Evolutionary conservation across 192 early-diverging fungal genomes (phyloP).

Genomic region (Coemansia sp.): DNA sequence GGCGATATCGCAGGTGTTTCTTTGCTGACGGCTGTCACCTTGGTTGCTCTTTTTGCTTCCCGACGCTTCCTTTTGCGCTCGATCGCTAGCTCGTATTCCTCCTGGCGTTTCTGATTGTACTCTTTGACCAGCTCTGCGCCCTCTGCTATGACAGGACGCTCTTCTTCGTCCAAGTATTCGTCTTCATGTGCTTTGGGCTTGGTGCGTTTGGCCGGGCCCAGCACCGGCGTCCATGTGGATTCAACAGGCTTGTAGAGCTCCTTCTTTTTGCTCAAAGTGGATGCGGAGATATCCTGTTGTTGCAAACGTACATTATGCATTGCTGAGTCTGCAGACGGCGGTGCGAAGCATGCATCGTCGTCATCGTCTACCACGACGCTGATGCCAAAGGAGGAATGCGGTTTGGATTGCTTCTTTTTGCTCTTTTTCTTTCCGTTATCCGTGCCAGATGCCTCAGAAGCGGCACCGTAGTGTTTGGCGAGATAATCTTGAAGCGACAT

Average conservation of each 20-base stretch:
- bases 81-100: constrained; percentile 10
- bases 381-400: constrained; percentile 3
- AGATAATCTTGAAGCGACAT: constrained; percentile 47
- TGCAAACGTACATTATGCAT: background rate
- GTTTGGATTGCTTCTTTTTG: constrained; percentile 1
- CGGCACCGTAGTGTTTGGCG: constrained; percentile 47
- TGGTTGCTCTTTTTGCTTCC: background rate
- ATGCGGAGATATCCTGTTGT: background rate
- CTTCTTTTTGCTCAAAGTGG: background rate
- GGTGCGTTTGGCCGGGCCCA: background rate
- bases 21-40: background rate
- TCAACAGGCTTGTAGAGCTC: background rate
- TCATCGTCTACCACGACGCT: constrained; percentile 30
- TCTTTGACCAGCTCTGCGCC: constrained; percentile 41
- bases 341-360: constrained; percentile 8
- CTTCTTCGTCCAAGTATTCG: constrained; percentile 20
- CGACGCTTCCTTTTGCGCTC: background rate
- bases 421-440: constrained; percentile 15
- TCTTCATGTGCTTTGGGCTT: background rate
- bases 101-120: constrained; percentile 16
- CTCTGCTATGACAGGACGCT: constrained; percentile 34
- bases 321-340: background rate
- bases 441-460: constrained; percentile 14
- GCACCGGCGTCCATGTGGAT: background rate
- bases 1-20: constrained; percentile 5